Evolutionary conservation across 106 monocot species (phyloP).

Genomic region (Posidonia australis): DNA sequence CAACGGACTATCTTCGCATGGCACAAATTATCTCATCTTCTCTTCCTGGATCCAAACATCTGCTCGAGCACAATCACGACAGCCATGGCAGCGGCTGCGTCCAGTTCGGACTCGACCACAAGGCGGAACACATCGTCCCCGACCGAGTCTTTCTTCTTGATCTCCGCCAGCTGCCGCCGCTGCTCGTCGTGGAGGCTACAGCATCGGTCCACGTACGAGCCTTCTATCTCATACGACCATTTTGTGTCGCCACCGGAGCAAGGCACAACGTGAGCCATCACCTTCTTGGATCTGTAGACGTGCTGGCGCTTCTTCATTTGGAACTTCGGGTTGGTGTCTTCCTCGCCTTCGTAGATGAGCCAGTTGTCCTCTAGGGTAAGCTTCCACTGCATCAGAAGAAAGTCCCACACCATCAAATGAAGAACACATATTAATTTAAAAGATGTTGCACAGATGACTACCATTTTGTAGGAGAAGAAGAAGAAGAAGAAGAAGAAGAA

Average conservation of each 20-base stretch:
- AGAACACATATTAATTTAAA: not conserved
- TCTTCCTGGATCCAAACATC: conserved; percentile 48
- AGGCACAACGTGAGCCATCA: conserved; percentile 16
- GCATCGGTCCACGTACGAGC: conserved; percentile 50
- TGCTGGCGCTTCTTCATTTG: conserved; percentile 38
- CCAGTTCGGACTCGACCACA: conserved; percentile 59
- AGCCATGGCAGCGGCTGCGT: conserved; percentile 58
- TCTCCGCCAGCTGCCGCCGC: conserved; percentile 41
- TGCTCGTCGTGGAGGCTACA: conserved; percentile 34
- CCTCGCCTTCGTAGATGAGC: conserved; percentile 46
- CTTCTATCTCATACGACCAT: conserved; percentile 44
- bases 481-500: not conserved
- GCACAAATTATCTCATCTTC: too few relatives aligned
- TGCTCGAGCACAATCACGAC: conserved; percentile 73
- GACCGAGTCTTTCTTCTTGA: conserved; percentile 46
- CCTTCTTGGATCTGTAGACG: conserved; percentile 19
- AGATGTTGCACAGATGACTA: not conserved
- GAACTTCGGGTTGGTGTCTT: conserved; percentile 25
- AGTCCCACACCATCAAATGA: not conserved
- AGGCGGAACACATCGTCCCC: conserved; percentile 76
- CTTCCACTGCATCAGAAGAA: conserved; percentile 24
- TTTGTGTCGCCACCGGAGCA: not conserved
- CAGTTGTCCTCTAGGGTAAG: conserved; percentile 49
- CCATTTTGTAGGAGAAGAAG: not conserved
- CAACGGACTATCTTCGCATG: too few relatives aligned